Evolutionary conservation across 495 filamentous ascomycete species (phyloP).

Genomic region (Aspergillus bridgeri): DNA sequence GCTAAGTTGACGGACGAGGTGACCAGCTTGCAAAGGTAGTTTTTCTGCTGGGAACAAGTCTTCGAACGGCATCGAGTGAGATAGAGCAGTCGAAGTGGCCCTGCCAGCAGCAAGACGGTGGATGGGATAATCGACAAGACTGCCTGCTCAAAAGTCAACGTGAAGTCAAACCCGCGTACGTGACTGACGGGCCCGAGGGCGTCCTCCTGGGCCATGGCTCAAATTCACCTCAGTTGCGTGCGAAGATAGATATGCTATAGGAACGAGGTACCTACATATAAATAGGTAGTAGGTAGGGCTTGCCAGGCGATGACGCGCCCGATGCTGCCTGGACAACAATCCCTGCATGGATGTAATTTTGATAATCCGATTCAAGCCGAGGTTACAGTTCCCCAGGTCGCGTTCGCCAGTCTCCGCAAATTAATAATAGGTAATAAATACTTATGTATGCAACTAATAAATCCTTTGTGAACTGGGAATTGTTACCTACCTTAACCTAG

Average conservation of each 20-base stretch:
- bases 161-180: background rate
- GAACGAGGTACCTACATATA: background rate
- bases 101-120: background rate
- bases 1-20: background rate
- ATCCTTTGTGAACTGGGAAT: too few species aligned
- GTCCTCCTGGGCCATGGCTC: background rate
- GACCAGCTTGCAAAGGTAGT: background rate
- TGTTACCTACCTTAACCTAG: too few species aligned
- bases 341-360: conserved; percentile 4
- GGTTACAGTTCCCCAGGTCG: too few species aligned
- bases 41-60: background rate
- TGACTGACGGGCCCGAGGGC: background rate
- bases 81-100: background rate
- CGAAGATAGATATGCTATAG: conserved; percentile 1
- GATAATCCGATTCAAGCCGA: too few species aligned
- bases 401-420: too few species aligned
- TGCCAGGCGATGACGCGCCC: conserved; percentile 1
- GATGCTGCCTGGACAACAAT: conserved; percentile 5
- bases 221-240: conserved; percentile 3
- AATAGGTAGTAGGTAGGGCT: conserved; percentile 1
- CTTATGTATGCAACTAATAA: too few species aligned
- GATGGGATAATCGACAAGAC: conserved; percentile 2
- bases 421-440: too few species aligned
- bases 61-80: background rate
- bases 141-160: background rate